Conservation (phyloP, 1,284 basidiomycete species). For the Puccinia hordei region DNA sequence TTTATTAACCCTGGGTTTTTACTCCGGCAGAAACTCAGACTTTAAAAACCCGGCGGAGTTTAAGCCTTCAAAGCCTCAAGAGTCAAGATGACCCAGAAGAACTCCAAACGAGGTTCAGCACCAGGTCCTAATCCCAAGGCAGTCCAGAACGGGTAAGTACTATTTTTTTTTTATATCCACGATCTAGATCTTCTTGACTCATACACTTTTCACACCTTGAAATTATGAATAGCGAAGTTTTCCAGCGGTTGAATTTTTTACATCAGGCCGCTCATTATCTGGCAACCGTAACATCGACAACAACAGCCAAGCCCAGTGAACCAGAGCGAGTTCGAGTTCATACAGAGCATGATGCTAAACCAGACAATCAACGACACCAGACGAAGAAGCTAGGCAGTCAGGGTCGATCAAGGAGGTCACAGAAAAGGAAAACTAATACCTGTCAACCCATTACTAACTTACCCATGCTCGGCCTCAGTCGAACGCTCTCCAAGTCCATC, state of each 20-base stretch:
- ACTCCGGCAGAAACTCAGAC: too few relatives aligned
- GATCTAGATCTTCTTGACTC: background rate
- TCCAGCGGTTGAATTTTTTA: conserved; percentile 38
- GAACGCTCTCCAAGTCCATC: conserved; percentile 25
- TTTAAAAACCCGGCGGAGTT: too few relatives aligned
- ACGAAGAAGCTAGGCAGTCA: background rate
- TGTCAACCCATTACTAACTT: conserved; percentile 4
- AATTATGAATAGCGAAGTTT: conserved; percentile 13
- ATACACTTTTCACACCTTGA: background rate
- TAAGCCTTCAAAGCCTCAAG: too few relatives aligned
- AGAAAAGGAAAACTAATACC: background rate
- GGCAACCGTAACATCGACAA: background rate
- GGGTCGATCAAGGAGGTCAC: background rate
- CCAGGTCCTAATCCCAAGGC: conserved; percentile 3
- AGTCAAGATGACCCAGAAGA: conserved; percentile 1
- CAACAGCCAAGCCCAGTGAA: background rate
- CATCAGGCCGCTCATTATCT: conserved; percentile 45
- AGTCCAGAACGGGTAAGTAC: conserved; percentile 5
- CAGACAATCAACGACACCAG: background rate
- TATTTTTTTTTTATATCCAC: background rate
- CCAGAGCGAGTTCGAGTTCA: background rate
- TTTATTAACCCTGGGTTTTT: too few relatives aligned
- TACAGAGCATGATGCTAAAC: background rate
- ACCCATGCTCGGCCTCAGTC: conserved; percentile 42
- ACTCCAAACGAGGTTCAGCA: background rate